These are phyloP conservation scores for Dactylellina sp. DNA, from an alignment of 2,329 filamentous ascomycete genomes.

Conservation along the genomic window DNA sequence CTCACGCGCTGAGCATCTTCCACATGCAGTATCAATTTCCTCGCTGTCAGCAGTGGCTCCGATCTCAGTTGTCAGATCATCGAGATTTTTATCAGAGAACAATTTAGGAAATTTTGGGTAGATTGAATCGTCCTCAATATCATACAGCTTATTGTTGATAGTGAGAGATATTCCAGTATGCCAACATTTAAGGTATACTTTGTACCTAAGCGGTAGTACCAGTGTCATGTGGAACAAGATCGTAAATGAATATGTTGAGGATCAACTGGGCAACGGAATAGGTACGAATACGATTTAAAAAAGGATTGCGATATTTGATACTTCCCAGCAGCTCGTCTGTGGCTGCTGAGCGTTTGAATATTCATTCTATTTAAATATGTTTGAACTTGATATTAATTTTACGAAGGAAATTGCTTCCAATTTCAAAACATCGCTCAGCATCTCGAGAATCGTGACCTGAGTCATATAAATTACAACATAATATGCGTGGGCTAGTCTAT, in stretches of 20 bases:
- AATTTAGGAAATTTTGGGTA: slow-evolving; percentile 12
- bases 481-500: too few species aligned
- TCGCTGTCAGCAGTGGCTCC: slow-evolving; percentile 5
- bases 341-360: too few species aligned
- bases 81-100: slow-evolving; percentile 2
- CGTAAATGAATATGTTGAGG: background rate
- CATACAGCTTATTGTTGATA: slow-evolving; percentile 1
- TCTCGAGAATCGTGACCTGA: too few species aligned
- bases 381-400: too few species aligned
- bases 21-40: background rate
- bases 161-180: slow-evolving; percentile 14
- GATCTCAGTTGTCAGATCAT: slow-evolving; percentile 13
- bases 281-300: too few species aligned
- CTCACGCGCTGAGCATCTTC: background rate
- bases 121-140: background rate
- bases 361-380: too few species aligned
- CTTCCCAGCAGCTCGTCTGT: too few species aligned
- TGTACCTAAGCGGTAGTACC: slow-evolving; percentile 18
- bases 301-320: too few species aligned
- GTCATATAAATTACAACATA: too few species aligned
- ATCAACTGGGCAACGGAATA: background rate
- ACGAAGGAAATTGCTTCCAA: too few species aligned
- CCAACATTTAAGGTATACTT: slow-evolving; percentile 15
- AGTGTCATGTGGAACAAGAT: slow-evolving; percentile 2
- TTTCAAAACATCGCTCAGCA: too few species aligned